phyloP scores from a whole-genome alignment of 202 grass and related monocot genomes.

The Hordeum pubiflorum region DNA sequence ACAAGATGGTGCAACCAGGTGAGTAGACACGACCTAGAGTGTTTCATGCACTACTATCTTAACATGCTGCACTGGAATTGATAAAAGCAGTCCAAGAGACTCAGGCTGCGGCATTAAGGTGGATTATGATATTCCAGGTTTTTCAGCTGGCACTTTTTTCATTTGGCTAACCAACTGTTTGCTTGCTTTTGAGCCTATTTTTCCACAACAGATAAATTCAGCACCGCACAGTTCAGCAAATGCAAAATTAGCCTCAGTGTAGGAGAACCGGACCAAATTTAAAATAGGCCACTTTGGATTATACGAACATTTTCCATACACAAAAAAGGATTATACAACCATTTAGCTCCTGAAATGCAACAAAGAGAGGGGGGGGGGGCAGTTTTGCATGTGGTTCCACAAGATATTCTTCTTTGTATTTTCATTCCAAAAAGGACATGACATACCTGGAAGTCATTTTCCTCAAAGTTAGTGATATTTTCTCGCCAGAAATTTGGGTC shows the following conservation, averaged over 20 bases:
- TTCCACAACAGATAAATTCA: not conserved
- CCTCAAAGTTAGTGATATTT: slow-evolving; percentile 92
- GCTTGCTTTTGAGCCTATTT: not conserved
- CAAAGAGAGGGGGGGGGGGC: no score
- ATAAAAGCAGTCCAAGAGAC: not conserved
- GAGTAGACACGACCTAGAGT: not conserved
- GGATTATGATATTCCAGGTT: not conserved
- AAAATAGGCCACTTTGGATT: slow-evolving; percentile 9
- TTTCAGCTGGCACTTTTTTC: not conserved
- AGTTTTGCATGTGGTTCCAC: not conserved
- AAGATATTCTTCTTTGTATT: not conserved
- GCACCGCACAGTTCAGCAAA: not conserved
- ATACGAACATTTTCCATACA: not conserved
- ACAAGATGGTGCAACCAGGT: not conserved
- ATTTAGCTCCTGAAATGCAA: not conserved
- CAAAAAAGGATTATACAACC: not conserved
- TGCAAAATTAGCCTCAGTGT: not conserved
- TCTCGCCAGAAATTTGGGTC: slow-evolving; percentile 92
- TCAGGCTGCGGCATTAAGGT: not conserved
- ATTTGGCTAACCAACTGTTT: not conserved
- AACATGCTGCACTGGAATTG: not conserved
- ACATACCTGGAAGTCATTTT: slow-evolving; percentile 99
- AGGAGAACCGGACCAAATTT: not conserved
- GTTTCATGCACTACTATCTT: not conserved
- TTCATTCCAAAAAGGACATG: slow-evolving; percentile 6